phyloP scores from a whole-genome alignment of 176 grass and related monocot genomes.

The Calamus simplicifolius region DNA sequence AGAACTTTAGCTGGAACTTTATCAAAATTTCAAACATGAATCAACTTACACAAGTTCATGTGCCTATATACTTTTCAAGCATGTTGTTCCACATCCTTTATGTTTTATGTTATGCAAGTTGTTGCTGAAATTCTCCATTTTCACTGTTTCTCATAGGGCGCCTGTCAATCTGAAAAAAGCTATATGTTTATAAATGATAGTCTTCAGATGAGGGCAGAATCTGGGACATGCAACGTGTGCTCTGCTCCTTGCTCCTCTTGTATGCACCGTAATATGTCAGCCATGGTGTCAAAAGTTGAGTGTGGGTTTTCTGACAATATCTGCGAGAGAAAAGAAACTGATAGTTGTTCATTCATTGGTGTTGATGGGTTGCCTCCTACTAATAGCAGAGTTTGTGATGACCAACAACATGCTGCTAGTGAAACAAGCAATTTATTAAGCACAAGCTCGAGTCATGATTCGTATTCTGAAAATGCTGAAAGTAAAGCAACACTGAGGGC shows the following conservation, averaged over 20 bases:
- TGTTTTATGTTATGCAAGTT: no score
- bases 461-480: conserved; percentile 51
- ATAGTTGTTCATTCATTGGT: conserved; percentile 25
- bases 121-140: no score
- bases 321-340: conserved; percentile 38
- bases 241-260: conserved; percentile 69
- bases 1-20: no score
- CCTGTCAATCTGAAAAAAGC: not conserved
- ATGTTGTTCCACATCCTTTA: no score
- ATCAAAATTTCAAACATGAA: no score
- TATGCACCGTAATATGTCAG: conserved; percentile 36
- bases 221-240: conserved; percentile 74
- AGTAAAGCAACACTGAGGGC: conserved; percentile 32
- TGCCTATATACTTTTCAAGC: no score
- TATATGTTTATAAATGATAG: conserved; percentile 2
- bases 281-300: conserved; percentile 36
- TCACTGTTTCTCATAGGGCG: no score
- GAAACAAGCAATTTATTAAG: conserved; percentile 34
- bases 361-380: conserved; percentile 19
- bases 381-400: conserved; percentile 32
- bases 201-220: conserved; percentile 28
- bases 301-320: conserved; percentile 51
- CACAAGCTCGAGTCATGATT: conserved; percentile 55
- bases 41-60: no score
- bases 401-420: conserved; percentile 25